Percentiles rank a stretch among this genome's conserved stretches.
These are phyloP conservation scores for Diophrys appendiculata DNA, from an alignment of 73 alveolate species.

Conservation along the genomic window DNA sequence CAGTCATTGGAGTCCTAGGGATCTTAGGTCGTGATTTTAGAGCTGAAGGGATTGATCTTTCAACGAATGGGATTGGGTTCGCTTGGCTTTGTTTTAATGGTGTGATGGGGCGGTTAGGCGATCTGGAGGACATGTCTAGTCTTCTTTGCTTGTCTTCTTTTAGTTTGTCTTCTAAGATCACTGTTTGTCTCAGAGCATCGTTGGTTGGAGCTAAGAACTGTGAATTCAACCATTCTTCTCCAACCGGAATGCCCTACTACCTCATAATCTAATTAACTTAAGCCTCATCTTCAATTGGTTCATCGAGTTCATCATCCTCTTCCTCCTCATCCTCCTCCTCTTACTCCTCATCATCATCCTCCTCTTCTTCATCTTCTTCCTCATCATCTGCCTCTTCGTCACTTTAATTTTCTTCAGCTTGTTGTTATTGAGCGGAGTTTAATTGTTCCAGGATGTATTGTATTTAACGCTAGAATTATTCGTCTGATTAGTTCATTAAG, in stretches of 20 bases:
- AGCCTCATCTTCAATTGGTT: slow-evolving; percentile 43
- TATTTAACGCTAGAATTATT: slow-evolving; percentile 72
- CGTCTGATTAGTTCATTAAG: slow-evolving; percentile 74
- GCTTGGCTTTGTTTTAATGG: background rate
- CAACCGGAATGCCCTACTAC: slow-evolving; percentile 69
- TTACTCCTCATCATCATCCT: no score
- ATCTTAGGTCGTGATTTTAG: slow-evolving; percentile 76
- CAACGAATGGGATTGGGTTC: slow-evolving; percentile 15
- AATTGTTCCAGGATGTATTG: slow-evolving; percentile 80
- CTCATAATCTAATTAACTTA: no score
- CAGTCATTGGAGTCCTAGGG: slow-evolving; percentile 75
- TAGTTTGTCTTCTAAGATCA: slow-evolving; percentile 18
- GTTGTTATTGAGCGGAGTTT: slow-evolving; percentile 45
- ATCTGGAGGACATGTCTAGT: slow-evolving; percentile 21
- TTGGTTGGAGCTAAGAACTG: slow-evolving; percentile 60
- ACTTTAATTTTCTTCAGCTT: no score
- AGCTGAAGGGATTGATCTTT: slow-evolving; percentile 69
- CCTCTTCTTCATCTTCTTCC: no score
- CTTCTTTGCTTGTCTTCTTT: slow-evolving; percentile 37
- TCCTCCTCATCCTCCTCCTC: slow-evolving; percentile 72
- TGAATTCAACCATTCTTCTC: slow-evolving; percentile 72
- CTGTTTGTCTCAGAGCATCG: slow-evolving; percentile 39
- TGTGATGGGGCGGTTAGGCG: slow-evolving; percentile 28
- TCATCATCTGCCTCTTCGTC: no score
- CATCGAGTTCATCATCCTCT: slow-evolving; percentile 63